Conservation (phyloP, 345 rosid species). For the Syzygium grande region DNA sequence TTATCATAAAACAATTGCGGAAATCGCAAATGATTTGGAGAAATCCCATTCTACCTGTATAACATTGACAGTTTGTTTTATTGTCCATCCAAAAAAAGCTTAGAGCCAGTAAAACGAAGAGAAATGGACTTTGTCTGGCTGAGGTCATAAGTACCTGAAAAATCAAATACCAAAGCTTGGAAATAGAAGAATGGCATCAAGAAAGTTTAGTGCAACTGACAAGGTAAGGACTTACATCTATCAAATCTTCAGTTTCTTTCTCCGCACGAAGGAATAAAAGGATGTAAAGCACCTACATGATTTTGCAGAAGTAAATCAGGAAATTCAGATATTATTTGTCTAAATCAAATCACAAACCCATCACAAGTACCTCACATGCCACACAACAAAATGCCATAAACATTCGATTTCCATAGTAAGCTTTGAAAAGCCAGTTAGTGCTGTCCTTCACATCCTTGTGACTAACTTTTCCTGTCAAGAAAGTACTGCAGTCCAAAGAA, state of each 20-base stretch:
- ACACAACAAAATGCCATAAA: constrained; percentile 92
- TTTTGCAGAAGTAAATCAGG: neutral
- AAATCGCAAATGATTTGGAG: neutral
- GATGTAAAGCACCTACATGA: constrained; percentile 73
- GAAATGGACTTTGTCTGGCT: constrained; percentile 31
- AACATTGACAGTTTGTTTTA: constrained; percentile 67
- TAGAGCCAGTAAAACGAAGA: constrained; percentile 43
- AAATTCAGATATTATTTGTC: neutral
- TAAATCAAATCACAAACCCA: neutral
- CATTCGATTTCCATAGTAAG: constrained; percentile 87
- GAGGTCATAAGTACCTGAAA: constrained; percentile 46
- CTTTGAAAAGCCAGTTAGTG: constrained; percentile 82
- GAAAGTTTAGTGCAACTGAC: neutral
- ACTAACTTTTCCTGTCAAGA: constrained; percentile 76
- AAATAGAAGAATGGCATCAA: neutral
- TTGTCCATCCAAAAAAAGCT: constrained; percentile 79
- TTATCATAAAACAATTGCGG: neutral
- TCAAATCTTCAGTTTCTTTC: constrained; percentile 50
- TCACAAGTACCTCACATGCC: constrained; percentile 73
- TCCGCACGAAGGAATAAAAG: constrained; percentile 57
- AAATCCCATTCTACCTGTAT: constrained; percentile 55
- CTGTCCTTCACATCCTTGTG: constrained; percentile 97
- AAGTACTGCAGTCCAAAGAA: constrained; percentile 57
- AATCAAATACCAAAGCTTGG: neutral
- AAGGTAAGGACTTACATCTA: constrained; percentile 37